Percentiles rank a stretch among this genome's conserved stretches.
Evolutionary conservation across 768 basidiomycete genomes (phyloP).

Genomic region (Pulveroboletus sp.): DNA sequence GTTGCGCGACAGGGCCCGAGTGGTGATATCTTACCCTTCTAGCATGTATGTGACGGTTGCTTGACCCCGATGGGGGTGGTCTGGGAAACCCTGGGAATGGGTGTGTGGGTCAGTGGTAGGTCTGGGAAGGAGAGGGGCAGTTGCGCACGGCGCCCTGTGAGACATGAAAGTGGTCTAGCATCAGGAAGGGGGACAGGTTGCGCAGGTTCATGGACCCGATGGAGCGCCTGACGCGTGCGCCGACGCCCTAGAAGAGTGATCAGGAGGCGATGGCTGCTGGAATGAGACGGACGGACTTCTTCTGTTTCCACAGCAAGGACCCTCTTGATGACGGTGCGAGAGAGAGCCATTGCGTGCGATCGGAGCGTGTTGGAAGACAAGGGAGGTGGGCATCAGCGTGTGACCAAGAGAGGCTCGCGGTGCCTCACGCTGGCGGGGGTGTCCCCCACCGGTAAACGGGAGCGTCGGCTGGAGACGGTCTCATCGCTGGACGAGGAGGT

Average conservation of each 20-base stretch:
- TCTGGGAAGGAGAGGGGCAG: background rate
- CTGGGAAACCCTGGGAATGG: conserved; percentile 67
- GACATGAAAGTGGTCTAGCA: conserved; percentile 82
- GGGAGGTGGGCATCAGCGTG: too few relatives aligned
- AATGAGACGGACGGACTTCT: conserved; percentile 43
- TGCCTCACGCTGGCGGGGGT: too few relatives aligned
- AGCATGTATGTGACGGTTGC: conserved; percentile 88
- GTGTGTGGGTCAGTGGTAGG: background rate
- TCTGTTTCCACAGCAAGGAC: conserved; percentile 72
- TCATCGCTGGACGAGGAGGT: too few relatives aligned
- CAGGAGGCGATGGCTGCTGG: background rate
- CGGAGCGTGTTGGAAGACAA: too few relatives aligned
- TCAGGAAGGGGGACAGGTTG: conserved; percentile 87
- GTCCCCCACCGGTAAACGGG: too few relatives aligned
- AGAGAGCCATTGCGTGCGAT: conserved; percentile 30
- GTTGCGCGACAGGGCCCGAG: background rate
- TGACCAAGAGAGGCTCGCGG: too few relatives aligned
- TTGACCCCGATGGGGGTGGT: conserved; percentile 91
- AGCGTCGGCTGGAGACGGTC: too few relatives aligned
- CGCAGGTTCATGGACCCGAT: conserved; percentile 73
- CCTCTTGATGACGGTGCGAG: conserved; percentile 69
- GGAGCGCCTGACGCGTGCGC: conserved; percentile 78
- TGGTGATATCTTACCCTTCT: conserved; percentile 48
- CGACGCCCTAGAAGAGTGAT: conserved; percentile 52
- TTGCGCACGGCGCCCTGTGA: conserved; percentile 58